These are phyloP conservation scores for Dactylellina parvicollis DNA, from an alignment of 2,329 filamentous ascomycete species.

Conservation along the genomic window DNA sequence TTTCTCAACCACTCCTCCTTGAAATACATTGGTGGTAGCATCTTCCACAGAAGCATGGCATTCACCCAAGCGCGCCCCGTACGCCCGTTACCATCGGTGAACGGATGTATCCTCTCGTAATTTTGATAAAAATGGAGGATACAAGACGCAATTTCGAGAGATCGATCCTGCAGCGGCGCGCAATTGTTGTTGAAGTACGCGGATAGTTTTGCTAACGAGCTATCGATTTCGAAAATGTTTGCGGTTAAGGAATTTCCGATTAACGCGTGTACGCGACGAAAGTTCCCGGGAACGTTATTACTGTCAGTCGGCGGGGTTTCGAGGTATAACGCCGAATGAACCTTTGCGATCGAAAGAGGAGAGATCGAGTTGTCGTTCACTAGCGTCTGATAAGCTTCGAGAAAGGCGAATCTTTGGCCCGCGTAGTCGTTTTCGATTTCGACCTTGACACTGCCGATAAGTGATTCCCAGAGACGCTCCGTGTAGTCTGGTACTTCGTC, in stretches of 20 bases:
- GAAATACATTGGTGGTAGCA: slow-evolving; percentile 9
- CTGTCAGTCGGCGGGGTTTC: background rate
- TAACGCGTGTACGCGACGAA: background rate
- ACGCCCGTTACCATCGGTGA: slow-evolving; percentile 2
- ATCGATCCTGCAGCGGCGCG: background rate
- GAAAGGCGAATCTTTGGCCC: background rate
- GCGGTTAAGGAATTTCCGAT: slow-evolving; percentile 2
- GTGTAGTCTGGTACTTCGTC: background rate
- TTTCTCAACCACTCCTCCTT: slow-evolving; percentile 3
- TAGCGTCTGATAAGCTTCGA: slow-evolving; percentile 1
- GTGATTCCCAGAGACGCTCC: background rate
- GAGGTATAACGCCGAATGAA: slow-evolving; percentile 3
- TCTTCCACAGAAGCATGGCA: slow-evolving; percentile 14
- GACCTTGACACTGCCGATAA: background rate
- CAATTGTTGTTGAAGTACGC: slow-evolving; percentile 11
- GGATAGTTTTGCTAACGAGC: background rate
- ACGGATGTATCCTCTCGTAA: slow-evolving; percentile 14
- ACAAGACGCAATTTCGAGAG: slow-evolving; percentile 3
- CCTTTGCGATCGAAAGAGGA: background rate
- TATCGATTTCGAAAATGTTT: slow-evolving; percentile 14
- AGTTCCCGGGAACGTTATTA: slow-evolving; percentile 6
- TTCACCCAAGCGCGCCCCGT: slow-evolving; percentile 14
- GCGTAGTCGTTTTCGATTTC: slow-evolving; percentile 2
- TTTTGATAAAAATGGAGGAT: slow-evolving; percentile 12
- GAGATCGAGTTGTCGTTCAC: background rate